Conservation (phyloP, 331 rosid species). For the Malus hybrid region DNA sequence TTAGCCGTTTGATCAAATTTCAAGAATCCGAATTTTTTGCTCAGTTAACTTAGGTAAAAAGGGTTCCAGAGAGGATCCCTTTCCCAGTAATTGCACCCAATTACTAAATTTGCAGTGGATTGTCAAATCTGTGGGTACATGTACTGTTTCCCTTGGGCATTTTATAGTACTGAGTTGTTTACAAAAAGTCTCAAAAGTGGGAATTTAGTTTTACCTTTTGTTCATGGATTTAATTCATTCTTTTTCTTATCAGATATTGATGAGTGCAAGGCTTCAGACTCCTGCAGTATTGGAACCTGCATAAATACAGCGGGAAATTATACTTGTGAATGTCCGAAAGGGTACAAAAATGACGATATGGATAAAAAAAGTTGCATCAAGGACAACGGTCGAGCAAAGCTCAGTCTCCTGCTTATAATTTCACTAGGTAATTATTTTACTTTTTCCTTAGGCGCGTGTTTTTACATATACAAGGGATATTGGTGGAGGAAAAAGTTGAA, state of each 20-base stretch:
- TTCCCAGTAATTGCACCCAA: no score
- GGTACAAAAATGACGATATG: not conserved
- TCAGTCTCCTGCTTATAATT: not conserved
- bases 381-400: not conserved
- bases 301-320: not conserved
- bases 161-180: no score
- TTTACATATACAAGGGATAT: no score
- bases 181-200: not conserved
- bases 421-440: not conserved
- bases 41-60: no score
- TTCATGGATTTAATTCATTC: not conserved
- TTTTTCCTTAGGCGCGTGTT: no score
- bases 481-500: no score
- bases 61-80: no score
- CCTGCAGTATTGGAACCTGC: not conserved
- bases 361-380: not conserved
- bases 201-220: not conserved
- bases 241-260: not conserved
- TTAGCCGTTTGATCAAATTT: no score
- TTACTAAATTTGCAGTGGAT: no score
- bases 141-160: no score
- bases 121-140: no score
- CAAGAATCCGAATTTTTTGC: no score
- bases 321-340: not conserved
- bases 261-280: not conserved